Base-by-base conservation (phyloP, 768 basidiomycete species). In the Mycena crocata region DNA sequence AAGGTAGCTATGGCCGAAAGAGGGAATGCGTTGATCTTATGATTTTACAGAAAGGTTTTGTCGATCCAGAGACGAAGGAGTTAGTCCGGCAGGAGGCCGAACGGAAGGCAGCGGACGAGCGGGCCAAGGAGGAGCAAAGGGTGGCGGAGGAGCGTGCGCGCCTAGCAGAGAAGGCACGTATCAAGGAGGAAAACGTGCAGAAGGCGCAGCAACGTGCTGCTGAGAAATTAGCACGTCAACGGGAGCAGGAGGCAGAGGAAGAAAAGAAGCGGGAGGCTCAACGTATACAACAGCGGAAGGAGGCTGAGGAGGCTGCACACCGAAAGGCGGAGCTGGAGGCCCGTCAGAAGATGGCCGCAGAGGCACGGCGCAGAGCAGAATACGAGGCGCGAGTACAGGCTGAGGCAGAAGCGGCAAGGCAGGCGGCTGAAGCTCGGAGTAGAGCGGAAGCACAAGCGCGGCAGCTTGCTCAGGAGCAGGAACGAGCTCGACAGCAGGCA, bases 11-110 rank as follows among this genome's bases (percentile, higher is more conserved):
- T 30, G 35, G 17, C 49, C 48, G 15, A 21, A 57, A 31, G 30
- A 57, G 30, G 23, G 32, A 2, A 12, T 19, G 48, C 24, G 32
- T 50, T 7, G 10, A n/a, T 24, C 19, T 65, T 50, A 42, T 45
- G 26, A 34, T 19, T 51, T 51, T 56, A 17, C 60, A 80, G 79
- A 80, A 77, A 76, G 81, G 80, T 26, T 79, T 81, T 66, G 67
- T 78, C 7, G 75, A 76, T 42, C 75, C 73, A 15, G 69, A 72
- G 21, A 66, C 75, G 24, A 78, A 75, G 57, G 71, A 75, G 48
- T 73, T 68, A 23, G 62, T 55, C 32, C 46, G 62, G 39, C 59
- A 62, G 23, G 74, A 73, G 55, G 71, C 67, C 34, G 75, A 76
- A 30, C 70, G 55, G 21, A 70, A 72, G 42, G 62, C 76, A 26